phyloP scores from a whole-genome alignment of 1,284 basidiomycete genomes.

The Moesziomyces parantarcticus region DNA sequence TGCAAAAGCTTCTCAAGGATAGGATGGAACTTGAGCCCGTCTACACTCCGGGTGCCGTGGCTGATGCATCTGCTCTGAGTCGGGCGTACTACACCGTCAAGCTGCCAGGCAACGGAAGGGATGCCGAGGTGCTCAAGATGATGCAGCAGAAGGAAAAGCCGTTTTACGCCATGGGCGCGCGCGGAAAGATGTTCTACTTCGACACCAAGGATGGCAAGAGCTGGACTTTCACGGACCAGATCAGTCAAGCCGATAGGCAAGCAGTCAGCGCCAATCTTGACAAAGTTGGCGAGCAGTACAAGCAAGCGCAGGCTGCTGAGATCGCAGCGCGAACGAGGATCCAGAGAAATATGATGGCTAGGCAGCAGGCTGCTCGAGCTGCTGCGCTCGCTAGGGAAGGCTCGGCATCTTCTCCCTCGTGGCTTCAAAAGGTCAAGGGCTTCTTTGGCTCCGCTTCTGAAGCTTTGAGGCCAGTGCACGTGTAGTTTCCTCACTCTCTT shows the following conservation, averaged over 20 bases:
- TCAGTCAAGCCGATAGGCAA: slow-evolving; percentile 1
- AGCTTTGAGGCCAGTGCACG: too few relatives aligned
- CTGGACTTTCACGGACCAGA: slow-evolving; percentile 12
- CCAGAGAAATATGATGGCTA: too few relatives aligned
- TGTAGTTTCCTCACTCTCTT: too few relatives aligned
- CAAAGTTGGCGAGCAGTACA: too few relatives aligned
- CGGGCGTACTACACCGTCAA: slow-evolving; percentile 10
- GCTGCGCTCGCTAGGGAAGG: too few relatives aligned
- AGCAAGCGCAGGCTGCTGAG: too few relatives aligned
- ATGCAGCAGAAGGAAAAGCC: background rate
- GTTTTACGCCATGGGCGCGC: slow-evolving; percentile 8
- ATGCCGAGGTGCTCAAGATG: background rate
- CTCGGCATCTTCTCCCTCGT: too few relatives aligned
- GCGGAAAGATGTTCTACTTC: slow-evolving; percentile 17
- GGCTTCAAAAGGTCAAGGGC: too few relatives aligned
- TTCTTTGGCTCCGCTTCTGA: too few relatives aligned
- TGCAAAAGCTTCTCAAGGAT: too few relatives aligned
- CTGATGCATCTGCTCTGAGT: slow-evolving; percentile 2
- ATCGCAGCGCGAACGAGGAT: too few relatives aligned
- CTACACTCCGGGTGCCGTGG: background rate
- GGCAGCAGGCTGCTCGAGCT: too few relatives aligned
- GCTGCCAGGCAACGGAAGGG: slow-evolving; percentile 8
- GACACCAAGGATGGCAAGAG: slow-evolving; percentile 6
- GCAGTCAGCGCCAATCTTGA: background rate
- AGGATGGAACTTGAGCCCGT: background rate